Conservation (phyloP, 2,329 filamentous ascomycete genomes). For the Neofusicoccum cordaticola region DNA sequence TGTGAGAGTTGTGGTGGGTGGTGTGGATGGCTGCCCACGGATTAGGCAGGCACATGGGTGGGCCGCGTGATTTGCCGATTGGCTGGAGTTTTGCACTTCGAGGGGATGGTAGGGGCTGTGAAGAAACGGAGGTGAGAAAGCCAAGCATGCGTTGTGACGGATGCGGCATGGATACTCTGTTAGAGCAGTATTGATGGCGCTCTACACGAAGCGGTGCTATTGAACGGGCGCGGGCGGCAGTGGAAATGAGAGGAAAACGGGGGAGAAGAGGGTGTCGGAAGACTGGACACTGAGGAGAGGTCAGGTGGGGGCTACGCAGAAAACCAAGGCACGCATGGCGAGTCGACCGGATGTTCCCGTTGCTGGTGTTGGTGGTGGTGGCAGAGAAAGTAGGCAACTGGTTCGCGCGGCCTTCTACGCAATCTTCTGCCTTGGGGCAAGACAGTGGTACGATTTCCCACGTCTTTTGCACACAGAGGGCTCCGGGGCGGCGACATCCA, state of each 20-base stretch:
- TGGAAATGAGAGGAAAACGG: not conserved
- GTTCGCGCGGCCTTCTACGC: not conserved
- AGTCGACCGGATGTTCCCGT: not conserved
- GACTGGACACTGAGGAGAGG: not conserved
- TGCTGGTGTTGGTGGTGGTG: conserved; percentile 5
- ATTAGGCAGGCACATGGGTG: not conserved
- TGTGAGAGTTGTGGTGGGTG: not conserved
- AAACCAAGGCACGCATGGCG: not conserved
- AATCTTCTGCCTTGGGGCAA: not conserved
- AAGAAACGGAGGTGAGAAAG: not conserved
- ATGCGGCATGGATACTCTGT: not conserved
- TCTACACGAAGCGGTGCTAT: not conserved
- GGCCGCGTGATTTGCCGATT: conserved; percentile 1
- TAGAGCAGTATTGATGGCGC: not conserved
- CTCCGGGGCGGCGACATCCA: not conserved
- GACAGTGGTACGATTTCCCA: not conserved
- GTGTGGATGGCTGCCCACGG: not conserved
- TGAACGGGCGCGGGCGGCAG: not conserved
- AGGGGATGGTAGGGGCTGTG: not conserved
- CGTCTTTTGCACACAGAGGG: not conserved
- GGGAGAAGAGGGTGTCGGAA: not conserved
- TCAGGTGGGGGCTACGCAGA: not conserved
- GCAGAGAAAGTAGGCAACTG: not conserved
- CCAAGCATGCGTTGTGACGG: not conserved
- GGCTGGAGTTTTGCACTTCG: not conserved